These are phyloP conservation scores for Penicillium subrubescens DNA, from an alignment of 495 filamentous ascomycete genomes.

Conservation along the genomic window DNA sequence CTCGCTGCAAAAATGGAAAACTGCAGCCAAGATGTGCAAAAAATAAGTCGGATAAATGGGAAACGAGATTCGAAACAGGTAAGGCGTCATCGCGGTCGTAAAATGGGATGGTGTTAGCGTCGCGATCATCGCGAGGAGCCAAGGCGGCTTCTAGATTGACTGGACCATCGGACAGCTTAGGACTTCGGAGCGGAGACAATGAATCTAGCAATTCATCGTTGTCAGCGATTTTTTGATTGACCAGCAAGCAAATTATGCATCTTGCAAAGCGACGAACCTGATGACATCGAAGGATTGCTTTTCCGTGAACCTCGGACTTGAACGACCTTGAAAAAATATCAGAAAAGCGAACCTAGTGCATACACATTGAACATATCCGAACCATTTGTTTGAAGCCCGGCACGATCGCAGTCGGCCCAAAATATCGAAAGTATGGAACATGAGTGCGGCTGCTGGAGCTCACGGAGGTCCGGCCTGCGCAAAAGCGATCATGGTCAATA, in stretches of 20 bases:
- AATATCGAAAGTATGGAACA: constrained; percentile 86
- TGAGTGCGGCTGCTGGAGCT: constrained; percentile 56
- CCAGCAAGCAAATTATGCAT: constrained; percentile 6
- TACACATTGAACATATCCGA: neutral
- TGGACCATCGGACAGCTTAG: constrained; percentile 30
- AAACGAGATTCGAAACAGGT: constrained; percentile 70
- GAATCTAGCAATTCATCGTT: constrained; percentile 28
- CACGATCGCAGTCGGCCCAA: constrained; percentile 85
- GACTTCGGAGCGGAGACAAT: constrained; percentile 39
- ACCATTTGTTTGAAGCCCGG: constrained; percentile 94
- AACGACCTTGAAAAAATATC: constrained; percentile 46
- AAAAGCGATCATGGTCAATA: constrained; percentile 19
- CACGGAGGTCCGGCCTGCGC: constrained; percentile 42
- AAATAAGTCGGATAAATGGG: constrained; percentile 73
- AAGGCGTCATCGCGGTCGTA: constrained; percentile 72
- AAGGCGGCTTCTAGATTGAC: constrained; percentile 29
- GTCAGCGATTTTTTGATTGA: neutral
- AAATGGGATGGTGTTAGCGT: constrained; percentile 70
- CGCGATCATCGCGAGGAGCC: constrained; percentile 49
- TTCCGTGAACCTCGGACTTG: constrained; percentile 62
- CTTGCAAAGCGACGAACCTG: constrained; percentile 31
- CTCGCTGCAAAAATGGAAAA: constrained; percentile 75
- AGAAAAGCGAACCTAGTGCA: constrained; percentile 1
- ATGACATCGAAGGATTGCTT: constrained; percentile 51
- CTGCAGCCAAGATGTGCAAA: constrained; percentile 78